Conservation (phyloP, 1,139 yeast species). For the Taphrina deformans region DNA sequence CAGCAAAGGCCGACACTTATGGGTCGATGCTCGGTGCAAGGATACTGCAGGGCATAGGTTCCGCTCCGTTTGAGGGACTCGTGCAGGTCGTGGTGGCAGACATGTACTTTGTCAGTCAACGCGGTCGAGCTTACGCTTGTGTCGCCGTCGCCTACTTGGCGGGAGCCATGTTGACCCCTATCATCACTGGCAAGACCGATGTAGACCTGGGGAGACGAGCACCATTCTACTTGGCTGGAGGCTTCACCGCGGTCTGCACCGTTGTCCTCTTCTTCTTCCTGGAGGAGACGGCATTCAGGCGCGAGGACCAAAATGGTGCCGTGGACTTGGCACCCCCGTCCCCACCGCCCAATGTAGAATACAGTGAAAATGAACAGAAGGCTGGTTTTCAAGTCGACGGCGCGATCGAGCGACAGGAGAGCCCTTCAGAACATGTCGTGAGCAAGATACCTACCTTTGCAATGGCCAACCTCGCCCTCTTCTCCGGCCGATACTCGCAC, state of each 20-base stretch:
- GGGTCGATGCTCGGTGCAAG: conserved; percentile 38
- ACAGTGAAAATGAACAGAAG: not conserved
- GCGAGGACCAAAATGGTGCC: conserved; percentile 35
- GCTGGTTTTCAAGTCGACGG: not conserved
- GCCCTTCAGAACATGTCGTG: not conserved
- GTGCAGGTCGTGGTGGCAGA: conserved; percentile 39
- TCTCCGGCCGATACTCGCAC: conserved; percentile 37
- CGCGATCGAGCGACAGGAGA: not conserved
- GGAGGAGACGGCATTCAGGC: conserved; percentile 38
- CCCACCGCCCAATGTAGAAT: not conserved
- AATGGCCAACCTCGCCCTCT: conserved; percentile 33
- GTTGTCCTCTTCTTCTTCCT: conserved; percentile 37
- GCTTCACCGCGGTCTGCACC: conserved; percentile 35
- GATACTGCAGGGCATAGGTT: conserved; percentile 39
- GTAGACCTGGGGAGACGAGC: conserved; percentile 38
- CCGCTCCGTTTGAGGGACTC: conserved; percentile 39
- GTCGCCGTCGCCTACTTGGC: conserved; percentile 38
- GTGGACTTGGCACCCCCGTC: conserved; percentile 13
- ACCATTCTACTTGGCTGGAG: conserved; percentile 37
- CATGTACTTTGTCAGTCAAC: conserved; percentile 39
- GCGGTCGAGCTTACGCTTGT: conserved; percentile 38
- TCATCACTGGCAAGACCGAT: conserved; percentile 38
- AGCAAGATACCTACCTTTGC: conserved; percentile 1
- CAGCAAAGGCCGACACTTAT: conserved; percentile 38
- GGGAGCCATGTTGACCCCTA: conserved; percentile 38